Percentiles rank a stretch among this genome's conserved stretches.
These are phyloP conservation scores for Leishmania arabica DNA, from an alignment of 208 protist genomes.

Conservation along the genomic window DNA sequence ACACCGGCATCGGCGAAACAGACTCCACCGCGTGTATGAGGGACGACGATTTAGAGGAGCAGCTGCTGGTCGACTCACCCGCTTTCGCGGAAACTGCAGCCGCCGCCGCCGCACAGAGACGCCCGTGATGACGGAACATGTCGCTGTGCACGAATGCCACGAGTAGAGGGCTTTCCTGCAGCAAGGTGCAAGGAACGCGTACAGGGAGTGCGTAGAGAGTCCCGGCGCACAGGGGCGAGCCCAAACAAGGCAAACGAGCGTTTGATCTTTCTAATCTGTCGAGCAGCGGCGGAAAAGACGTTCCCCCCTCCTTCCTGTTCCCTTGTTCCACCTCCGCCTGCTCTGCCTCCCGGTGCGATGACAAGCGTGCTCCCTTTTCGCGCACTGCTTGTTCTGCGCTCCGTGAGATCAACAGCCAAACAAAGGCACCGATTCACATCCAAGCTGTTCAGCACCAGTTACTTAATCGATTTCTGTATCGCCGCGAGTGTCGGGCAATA, in stretches of 20 bases:
- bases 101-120: background rate
- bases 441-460: background rate
- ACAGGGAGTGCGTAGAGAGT: background rate
- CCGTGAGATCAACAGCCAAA: background rate
- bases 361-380: background rate
- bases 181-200: background rate
- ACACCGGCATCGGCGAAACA: slow-evolving; percentile 42
- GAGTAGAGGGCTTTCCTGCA: no score
- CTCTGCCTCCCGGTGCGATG: background rate
- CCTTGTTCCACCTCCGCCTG: background rate
- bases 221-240: background rate
- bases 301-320: background rate
- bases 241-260: background rate
- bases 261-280: background rate
- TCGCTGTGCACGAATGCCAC: background rate
- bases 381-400: background rate
- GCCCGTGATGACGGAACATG: slow-evolving; percentile 5
- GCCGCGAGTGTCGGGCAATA: background rate
- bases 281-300: background rate
- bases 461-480: background rate
- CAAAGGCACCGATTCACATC: background rate
- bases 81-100: background rate
- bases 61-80: background rate
- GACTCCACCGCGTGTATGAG: slow-evolving; percentile 11
- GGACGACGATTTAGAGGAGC: background rate